Percentiles rank a stretch among this genome's conserved stretches.
Evolutionary conservation across 305 asterid species (phyloP).

Genomic region (Solanum aculeatissimum): DNA sequence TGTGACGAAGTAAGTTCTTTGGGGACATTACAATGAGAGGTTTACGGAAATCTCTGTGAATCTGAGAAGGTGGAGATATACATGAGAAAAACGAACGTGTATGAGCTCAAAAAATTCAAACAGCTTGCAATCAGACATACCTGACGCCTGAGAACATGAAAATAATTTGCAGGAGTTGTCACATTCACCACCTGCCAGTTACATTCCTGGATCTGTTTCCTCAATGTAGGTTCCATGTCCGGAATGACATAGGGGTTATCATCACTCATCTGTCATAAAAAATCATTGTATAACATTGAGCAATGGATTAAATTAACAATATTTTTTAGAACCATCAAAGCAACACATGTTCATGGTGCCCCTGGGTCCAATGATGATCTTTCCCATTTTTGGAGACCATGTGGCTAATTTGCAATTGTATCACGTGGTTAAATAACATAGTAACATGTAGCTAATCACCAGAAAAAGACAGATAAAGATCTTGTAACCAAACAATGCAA

Average conservation of each 20-base stretch:
- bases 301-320: background rate
- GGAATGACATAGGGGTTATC: slow-evolving; percentile 85
- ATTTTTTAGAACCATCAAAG: background rate
- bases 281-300: background rate
- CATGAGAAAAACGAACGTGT: slow-evolving; percentile 10
- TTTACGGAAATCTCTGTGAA: slow-evolving; percentile 53
- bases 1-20: slow-evolving; percentile 31
- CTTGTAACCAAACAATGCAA: background rate
- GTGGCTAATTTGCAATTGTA: background rate
- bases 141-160: slow-evolving; percentile 31
- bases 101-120: background rate
- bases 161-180: slow-evolving; percentile 31
- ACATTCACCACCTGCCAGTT: slow-evolving; percentile 96
- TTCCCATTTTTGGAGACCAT: background rate
- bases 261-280: slow-evolving; percentile 79
- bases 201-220: slow-evolving; percentile 92
- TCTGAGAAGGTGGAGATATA: slow-evolving; percentile 21
- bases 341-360: background rate
- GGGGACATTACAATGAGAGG: slow-evolving; percentile 36
- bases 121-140: slow-evolving; percentile 2
- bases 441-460: background rate
- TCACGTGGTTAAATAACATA: background rate
- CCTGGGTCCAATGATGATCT: background rate
- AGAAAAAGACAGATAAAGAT: background rate
- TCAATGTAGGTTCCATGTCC: slow-evolving; percentile 89